Percentiles rank a stretch among this genome's conserved stretches.
These are phyloP conservation scores for Tylopilus intermedius DNA, from an alignment of 768 basidiomycete species.

Conservation along the genomic window DNA sequence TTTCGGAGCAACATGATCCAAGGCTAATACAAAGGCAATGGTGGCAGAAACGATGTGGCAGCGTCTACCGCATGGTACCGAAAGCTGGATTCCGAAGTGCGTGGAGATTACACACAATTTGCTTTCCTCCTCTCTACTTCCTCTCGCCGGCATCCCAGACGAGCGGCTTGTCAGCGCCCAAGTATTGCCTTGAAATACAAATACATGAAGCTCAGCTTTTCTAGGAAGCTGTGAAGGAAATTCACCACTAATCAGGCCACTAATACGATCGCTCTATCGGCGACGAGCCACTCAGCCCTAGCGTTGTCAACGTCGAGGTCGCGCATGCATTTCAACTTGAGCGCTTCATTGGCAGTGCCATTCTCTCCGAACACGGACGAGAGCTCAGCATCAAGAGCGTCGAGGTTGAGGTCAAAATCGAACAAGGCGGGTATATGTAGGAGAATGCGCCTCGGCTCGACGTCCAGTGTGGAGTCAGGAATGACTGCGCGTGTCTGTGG, in stretches of 20 bases:
- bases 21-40: constrained; percentile 1
- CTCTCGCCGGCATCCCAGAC: not conserved
- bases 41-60: not conserved
- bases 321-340: constrained; percentile 54
- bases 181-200: not conserved
- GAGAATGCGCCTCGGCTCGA: constrained; percentile 58
- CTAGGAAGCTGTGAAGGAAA: not conserved
- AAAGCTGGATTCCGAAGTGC: not conserved
- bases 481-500: constrained; percentile 46
- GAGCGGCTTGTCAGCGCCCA: not conserved
- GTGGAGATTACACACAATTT: constrained; percentile 2
- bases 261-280: constrained; percentile 46
- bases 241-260: constrained; percentile 28
- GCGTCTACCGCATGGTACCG: not conserved
- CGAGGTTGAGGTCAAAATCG: constrained; percentile 54
- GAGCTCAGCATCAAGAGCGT: constrained; percentile 53
- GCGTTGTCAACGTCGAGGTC: constrained; percentile 60
- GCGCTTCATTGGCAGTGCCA: constrained; percentile 23
- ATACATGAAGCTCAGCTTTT: not conserved
- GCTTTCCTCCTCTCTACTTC: not conserved
- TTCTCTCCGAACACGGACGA: constrained; percentile 21
- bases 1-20: not conserved
- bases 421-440: constrained; percentile 46
- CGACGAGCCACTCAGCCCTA: constrained; percentile 63
- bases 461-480: constrained; percentile 49